Percentiles rank a stretch among this genome's conserved stretches.
phyloP scores from a whole-genome alignment of 768 basidiomycete genomes.

The Arthromyces matolae region DNA sequence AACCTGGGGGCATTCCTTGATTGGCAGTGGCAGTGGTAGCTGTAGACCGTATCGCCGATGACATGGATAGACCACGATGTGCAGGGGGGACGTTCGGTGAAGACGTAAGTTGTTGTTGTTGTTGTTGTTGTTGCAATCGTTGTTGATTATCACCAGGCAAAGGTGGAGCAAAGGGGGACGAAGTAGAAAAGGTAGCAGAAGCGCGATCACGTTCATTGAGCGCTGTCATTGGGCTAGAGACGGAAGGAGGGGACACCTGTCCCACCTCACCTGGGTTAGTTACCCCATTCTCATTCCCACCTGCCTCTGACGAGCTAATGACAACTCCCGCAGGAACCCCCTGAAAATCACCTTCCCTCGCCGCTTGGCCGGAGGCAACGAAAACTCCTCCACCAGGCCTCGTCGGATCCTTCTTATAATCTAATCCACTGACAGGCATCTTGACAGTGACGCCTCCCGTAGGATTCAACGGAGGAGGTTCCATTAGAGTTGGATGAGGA shows the following conservation, averaged over 20 bases:
- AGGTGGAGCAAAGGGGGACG: slow-evolving; percentile 34
- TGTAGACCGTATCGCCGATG: slow-evolving; percentile 28
- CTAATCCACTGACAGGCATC: slow-evolving; percentile 51
- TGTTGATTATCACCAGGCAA: slow-evolving; percentile 17
- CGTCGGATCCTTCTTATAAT: slow-evolving; percentile 76
- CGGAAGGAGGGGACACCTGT: slow-evolving; percentile 17
- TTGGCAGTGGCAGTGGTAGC: slow-evolving; percentile 21
- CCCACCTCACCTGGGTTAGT: slow-evolving; percentile 37
- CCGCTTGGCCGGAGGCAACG: slow-evolving; percentile 53
- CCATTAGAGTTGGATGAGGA: slow-evolving; percentile 39
- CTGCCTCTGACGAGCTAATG: slow-evolving; percentile 45
- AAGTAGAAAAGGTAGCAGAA: slow-evolving; percentile 29
- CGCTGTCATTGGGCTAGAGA: slow-evolving; percentile 20
- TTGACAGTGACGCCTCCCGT: slow-evolving; percentile 61
- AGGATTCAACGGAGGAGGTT: slow-evolving; percentile 72
- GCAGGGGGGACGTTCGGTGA: slow-evolving; percentile 14
- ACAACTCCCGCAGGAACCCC: slow-evolving; percentile 56
- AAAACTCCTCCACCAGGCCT: slow-evolving; percentile 88
- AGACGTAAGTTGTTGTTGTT: slow-evolving; percentile 12
- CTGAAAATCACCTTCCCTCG: slow-evolving; percentile 41
- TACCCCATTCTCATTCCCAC: too few species aligned
- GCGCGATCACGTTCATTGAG: slow-evolving; percentile 35
- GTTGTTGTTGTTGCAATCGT: neutral
- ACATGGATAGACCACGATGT: slow-evolving; percentile 15
- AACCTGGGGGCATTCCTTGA: slow-evolving; percentile 10